Evolutionary conservation across 805 yeast species (phyloP).

Genomic region (Wickerhamiella qilinensis): DNA sequence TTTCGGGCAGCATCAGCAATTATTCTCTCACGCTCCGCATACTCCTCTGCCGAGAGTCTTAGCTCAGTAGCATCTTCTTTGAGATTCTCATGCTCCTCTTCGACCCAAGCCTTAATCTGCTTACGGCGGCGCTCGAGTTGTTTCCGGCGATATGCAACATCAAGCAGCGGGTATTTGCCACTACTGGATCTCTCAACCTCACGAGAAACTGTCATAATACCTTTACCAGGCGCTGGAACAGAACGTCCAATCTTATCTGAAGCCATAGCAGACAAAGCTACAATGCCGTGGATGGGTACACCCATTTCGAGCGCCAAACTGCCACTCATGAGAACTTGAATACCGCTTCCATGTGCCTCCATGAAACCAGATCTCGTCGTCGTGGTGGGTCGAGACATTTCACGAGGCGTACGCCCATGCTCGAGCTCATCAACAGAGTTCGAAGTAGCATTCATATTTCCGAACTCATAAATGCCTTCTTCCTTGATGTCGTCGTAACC

Average conservation of each 20-base stretch:
- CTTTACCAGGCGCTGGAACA: conserved; percentile 99
- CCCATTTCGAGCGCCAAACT: conserved; percentile 94
- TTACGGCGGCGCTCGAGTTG: conserved; percentile 65
- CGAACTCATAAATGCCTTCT: conserved; percentile 96
- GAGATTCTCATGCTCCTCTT: conserved; percentile 55
- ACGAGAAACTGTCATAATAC: conserved; percentile 94
- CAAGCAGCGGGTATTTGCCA: conserved; percentile 66
- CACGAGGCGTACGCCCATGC: conserved; percentile 94
- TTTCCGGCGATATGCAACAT: conserved; percentile 83
- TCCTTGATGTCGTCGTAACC: conserved; percentile 99
- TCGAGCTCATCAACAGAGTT: conserved; percentile 75
- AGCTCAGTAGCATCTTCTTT: conserved; percentile 48
- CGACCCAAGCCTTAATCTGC: conserved; percentile 77
- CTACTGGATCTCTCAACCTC: conserved; percentile 40
- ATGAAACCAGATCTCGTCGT: conserved; percentile 93
- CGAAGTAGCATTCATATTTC: conserved; percentile 97
- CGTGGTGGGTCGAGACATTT: conserved; percentile 98
- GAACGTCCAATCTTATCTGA: conserved; percentile 98
- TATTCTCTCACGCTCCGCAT: conserved; percentile 75
- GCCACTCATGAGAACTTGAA: conserved; percentile 91
- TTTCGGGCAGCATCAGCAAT: conserved; percentile 67
- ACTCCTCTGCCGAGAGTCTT: conserved; percentile 34
- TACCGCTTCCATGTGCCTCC: conserved; percentile 99
- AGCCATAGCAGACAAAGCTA: conserved; percentile 92
- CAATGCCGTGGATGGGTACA: conserved; percentile 93